Evolutionary conservation across 495 filamentous ascomycete genomes (phyloP).

Genomic region (Neurospora cerealis): DNA sequence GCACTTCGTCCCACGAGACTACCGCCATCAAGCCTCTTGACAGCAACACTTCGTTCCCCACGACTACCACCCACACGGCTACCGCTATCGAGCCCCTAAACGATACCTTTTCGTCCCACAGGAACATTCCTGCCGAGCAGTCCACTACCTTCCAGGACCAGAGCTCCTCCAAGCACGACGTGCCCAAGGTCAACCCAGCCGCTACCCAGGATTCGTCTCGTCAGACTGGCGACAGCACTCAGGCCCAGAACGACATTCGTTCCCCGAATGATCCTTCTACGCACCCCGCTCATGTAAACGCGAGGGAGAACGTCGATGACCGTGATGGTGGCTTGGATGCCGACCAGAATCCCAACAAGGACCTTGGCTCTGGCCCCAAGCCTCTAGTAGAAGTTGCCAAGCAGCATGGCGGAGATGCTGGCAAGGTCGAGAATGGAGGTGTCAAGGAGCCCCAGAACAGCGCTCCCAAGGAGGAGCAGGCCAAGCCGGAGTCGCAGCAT

Average conservation of each 20-base stretch:
- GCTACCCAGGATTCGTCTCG: conserved; percentile 18
- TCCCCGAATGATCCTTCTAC: conserved; percentile 23
- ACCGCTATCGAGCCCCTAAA: not conserved
- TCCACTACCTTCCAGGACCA: not conserved
- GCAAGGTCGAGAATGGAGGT: not conserved
- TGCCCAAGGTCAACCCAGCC: conserved; percentile 13
- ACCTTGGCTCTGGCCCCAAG: conserved; percentile 34
- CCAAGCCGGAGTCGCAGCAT: conserved; percentile 1
- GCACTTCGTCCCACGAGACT: not conserved
- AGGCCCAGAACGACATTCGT: conserved; percentile 28
- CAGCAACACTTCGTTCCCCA: not conserved
- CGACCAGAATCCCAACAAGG: conserved; percentile 22
- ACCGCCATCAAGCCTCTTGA: not conserved
- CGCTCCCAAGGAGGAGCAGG: conserved; percentile 9
- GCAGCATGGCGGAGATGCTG: conserved; percentile 34
- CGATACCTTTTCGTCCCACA: conserved; percentile 1
- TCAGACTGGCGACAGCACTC: conserved; percentile 20
- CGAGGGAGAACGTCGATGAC: conserved; percentile 24
- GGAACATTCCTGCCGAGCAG: not conserved
- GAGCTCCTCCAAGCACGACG: not conserved
- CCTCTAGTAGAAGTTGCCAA: conserved; percentile 30
- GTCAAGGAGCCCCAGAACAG: conserved; percentile 3
- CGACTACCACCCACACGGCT: not conserved
- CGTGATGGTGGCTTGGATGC: conserved; percentile 12
- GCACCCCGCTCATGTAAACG: not conserved